A percentile compares a stretch with the other conserved stretches of the same genome.
Evolutionary conservation across 2,329 filamentous ascomycete species (phyloP).

Genomic region (Trichophyton schoenleinii): DNA sequence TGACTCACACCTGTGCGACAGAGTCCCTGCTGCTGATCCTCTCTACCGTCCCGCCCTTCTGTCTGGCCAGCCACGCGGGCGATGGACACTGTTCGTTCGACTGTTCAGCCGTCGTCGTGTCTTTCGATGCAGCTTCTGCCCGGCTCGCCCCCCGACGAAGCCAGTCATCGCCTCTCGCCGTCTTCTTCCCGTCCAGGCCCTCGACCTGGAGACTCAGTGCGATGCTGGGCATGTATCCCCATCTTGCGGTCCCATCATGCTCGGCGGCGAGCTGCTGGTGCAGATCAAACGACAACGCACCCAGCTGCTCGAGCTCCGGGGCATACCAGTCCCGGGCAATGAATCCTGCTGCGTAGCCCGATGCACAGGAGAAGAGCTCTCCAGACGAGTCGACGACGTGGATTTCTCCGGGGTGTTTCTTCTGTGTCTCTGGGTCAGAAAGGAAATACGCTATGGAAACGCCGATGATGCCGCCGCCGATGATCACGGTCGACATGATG

Average conservation of each 20-base stretch:
- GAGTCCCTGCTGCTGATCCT: constrained; percentile 49
- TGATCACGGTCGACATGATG: constrained; percentile 47
- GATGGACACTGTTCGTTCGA: constrained; percentile 16
- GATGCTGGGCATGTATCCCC: constrained; percentile 49
- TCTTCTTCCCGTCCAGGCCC: constrained; percentile 26
- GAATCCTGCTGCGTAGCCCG: constrained; percentile 62
- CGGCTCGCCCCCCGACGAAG: constrained; percentile 51
- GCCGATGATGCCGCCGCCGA: constrained; percentile 60
- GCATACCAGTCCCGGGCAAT: constrained; percentile 62
- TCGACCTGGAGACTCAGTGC: constrained; percentile 43
- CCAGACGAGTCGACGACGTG: constrained; percentile 47
- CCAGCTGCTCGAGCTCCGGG: constrained; percentile 45
- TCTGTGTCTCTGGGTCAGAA: constrained; percentile 29
- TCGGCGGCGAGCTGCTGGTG: constrained; percentile 52
- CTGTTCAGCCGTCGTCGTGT: constrained; percentile 20
- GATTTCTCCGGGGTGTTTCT: constrained; percentile 29
- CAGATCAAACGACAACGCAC: constrained; percentile 54
- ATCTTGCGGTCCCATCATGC: constrained; percentile 44
- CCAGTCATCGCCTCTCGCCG: constrained; percentile 51
- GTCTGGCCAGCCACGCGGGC: constrained; percentile 49
- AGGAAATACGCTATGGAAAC: constrained; percentile 62
- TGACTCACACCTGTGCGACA: constrained; percentile 51
- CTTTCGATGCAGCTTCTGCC: constrained; percentile 38
- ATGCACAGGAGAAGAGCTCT: constrained; percentile 58
- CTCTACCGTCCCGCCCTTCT: constrained; percentile 45